A percentile compares a stretch with the other conserved stretches of the same genome.
Conservation (phyloP, 2,329 filamentous ascomycete species). For the Fusarium poae region DNA sequence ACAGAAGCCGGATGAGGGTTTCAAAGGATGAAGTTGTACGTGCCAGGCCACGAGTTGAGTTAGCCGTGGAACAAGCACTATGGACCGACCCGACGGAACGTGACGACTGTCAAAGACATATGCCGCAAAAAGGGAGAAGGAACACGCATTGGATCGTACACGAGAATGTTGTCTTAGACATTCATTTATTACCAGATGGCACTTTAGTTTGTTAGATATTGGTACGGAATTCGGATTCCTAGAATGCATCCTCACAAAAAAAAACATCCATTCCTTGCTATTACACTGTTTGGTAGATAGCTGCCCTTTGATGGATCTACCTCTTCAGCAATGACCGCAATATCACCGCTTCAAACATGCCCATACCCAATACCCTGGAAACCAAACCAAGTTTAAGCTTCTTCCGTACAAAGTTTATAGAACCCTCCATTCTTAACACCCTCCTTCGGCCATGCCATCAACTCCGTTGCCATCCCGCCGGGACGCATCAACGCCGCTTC, state of each 20-base stretch:
- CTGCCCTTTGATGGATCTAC: constrained; percentile 26
- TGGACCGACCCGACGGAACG: constrained; percentile 37
- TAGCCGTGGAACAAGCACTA: constrained; percentile 8
- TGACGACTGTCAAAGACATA: constrained; percentile 25
- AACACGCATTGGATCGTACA: constrained; percentile 7
- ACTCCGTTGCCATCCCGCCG: constrained; percentile 7
- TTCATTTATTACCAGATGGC: not conserved
- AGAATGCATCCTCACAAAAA: not conserved
- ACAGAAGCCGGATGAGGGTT: constrained; percentile 3
- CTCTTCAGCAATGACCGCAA: not conserved
- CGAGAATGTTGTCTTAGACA: constrained; percentile 24
- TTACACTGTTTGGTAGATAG: constrained; percentile 14
- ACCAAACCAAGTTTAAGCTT: constrained; percentile 4
- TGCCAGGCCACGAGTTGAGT: constrained; percentile 13
- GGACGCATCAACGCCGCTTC: constrained; percentile 3
- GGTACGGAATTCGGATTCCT: constrained; percentile 1
- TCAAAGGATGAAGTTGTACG: constrained; percentile 9
- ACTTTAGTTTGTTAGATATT: constrained; percentile 14
- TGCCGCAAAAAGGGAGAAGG: constrained; percentile 18
- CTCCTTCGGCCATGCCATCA: not conserved
- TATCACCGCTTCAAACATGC: constrained; percentile 3
- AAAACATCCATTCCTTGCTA: not conserved
- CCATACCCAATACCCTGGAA: constrained; percentile 5
- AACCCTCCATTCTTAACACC: not conserved
- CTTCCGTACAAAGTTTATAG: not conserved